Base-by-base conservation (phyloP, 2,329 filamentous ascomycete genomes). In the Chalara sp. region DNA sequence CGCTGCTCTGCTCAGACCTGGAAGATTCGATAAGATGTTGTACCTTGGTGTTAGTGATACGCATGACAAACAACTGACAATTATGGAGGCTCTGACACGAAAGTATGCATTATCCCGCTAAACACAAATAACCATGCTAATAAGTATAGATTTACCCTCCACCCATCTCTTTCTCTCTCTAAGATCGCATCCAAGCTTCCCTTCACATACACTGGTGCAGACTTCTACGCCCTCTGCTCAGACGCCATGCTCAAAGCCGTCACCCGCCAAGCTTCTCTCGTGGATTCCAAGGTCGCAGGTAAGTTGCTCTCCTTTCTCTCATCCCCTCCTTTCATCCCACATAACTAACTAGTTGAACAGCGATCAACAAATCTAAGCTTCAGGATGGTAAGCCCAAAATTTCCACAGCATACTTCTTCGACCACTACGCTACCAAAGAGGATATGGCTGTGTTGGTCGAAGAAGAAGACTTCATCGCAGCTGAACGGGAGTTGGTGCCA, bases 171-270 rank as follows among this genome's bases (percentile, higher is more conserved):
- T 44, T 93, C 89, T 8, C 80, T 99, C 8, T 68, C 77, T 30
- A 72, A 80, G 6, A 82, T 99, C 44, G 86, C 92, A 4, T 77
- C 86, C 47, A 76, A 76, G 8, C 79, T 99, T 4, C 93, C 93
- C 0, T 93, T 96, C 66, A 97, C 92, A 3, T 99, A 96, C 71
- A 99, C 93, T 0, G 93, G 93, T 63, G 93, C 93, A 56, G 93
- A 99, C 71, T 85, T 99, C 65, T 99, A 99, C 69, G 93, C 93
- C 1, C 78, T 99, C 21, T 97, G 92, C 73, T 96, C 90, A 42
- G 93, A 99, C 68, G 90, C 93, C 47, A 99, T 99, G 93, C 85
- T 99, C 59, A 97, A 99, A 68, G 93, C 93, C 21, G 92, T 99
- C 52, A 99, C 93, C 3, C 83, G 93, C 5, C 89, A 95, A 65